Base-by-base conservation (phyloP, 2,329 filamentous ascomycete genomes). In the Curvularia sp. region DNA sequence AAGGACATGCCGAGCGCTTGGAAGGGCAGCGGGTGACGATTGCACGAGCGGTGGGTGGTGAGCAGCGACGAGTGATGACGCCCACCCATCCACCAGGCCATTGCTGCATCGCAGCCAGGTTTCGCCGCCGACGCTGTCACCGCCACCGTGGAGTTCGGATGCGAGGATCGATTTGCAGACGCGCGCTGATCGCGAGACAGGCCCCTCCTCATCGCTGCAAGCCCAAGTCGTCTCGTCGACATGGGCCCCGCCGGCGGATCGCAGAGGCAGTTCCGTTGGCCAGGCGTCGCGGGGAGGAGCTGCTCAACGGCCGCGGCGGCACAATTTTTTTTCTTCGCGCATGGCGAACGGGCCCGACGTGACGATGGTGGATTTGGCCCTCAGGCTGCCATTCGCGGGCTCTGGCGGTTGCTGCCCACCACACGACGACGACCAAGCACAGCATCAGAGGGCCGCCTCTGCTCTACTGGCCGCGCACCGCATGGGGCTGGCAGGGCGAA, bases 261-360 rank as follows among this genome's bases (percentile, higher is more conserved):
- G 35, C 31, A 24, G 33, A 53, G 49, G 43, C 22, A 30, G 13
- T 46, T 30, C 43, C 15, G 24, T 46, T 49, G 51, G 47, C 58
- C 57, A 64, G 57, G 51, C 52, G 60, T 63, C 56, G 65, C 58
- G 55, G 59, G 61, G 28, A 30, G 8, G n/a, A 61, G 62, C 60
- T 57, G 56, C 56, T 62, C 58, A 61, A 63, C 61, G 57, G 62
- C 63, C 52, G 65, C 64, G 59, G 57, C 33, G 33, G 48, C 22
- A 41, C 71, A 71, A 60, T 66, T 61, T 62, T 68, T 63, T 68
- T 65, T 61, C 66, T 62, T 62, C 66, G 63, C 50, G 58, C 55
- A 57, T 54, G 61, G 60, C 55, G 57, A 63, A 55, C 57, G 53
- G 59, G 55, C 54, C 53, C 49, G 57, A 57, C 50, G 59, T 58